Evolutionary conservation across 192 early-diverging fungal genomes (phyloP).

Genomic region (Fimicolochytrium jonesii): DNA sequence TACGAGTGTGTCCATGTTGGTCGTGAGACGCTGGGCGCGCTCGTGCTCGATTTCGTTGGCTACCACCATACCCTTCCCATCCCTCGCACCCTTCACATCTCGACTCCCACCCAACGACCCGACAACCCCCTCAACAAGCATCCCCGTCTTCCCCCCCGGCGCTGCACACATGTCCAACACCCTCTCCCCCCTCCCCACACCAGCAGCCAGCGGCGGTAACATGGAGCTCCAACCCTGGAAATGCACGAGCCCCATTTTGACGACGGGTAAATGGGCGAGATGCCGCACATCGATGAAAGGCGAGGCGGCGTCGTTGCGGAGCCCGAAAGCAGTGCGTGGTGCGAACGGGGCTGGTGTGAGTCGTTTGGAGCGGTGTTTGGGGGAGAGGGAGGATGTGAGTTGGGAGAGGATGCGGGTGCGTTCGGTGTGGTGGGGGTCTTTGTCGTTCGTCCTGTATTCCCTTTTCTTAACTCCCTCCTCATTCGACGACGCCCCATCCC

Average conservation of each 20-base stretch:
- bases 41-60: conserved; percentile 15
- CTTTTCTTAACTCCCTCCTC: no score
- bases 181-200: conserved; percentile 38
- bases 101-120: no score
- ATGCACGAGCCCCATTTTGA: conserved; percentile 8
- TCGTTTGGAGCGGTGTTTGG: not conserved
- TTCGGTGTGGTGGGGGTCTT: not conserved
- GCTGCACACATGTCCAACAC: conserved; percentile 91
- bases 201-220: conserved; percentile 12
- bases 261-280: not conserved
- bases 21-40: not conserved
- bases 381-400: not conserved
- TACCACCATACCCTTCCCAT: not conserved
- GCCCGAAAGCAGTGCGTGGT: conserved; percentile 1
- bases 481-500: not conserved
- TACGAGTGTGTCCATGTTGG: not conserved
- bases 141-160: conserved; percentile 89
- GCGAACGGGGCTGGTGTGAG: not conserved
- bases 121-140: conserved; percentile 38
- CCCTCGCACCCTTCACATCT: no score
- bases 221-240: conserved; percentile 17
- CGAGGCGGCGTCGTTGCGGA: not conserved
- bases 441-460: no score
- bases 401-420: not conserved
- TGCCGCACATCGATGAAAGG: conserved; percentile 1